Base-by-base conservation (phyloP, 176 grass and related monocot genomes). In the Raddia guianensis region DNA sequence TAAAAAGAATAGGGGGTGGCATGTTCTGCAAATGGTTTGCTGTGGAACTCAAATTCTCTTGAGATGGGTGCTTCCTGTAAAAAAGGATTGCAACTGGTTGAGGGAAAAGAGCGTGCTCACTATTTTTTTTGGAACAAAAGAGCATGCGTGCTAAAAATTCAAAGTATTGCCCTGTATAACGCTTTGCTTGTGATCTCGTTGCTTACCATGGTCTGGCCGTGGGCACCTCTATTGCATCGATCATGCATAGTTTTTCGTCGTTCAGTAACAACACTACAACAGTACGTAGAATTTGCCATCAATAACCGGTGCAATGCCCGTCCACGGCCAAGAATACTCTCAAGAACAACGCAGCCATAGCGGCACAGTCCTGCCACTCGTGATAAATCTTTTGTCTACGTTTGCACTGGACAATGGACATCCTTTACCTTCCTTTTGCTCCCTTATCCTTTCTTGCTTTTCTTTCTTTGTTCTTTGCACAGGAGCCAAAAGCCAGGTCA, bases 1-100 rank as follows among this genome's bases (percentile, higher is more conserved):
- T 90, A 78, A 67, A 93, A 76, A 90, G 58, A 77, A 87, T 87
- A 85, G 81, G 81, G 73, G 78, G 68, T 78, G 59, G 61, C 45
- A 73, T 73, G 85, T 76, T 40, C 64, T 40, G 64, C 45, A 73
- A 58, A 33, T 66, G 75, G 15, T 33, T 67, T 60, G 59, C 27
- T 81, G 32, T 67, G 65, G 15, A 66, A 21, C 72, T 70, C 68
- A 66, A 64, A 48, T 77, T 66, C 43, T 86, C 76, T 85, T 70
- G 78, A 42, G 42, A 10, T 65, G 40, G 67, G 73, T 35, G 49
- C 12, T 9, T 62, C 21, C 62, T 75, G 55, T 64, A 19, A 8
- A 71, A 11, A 71, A 81, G 73, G 70, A 40, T 71, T 72, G 74
- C 70, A 77, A 1, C 8, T 70, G 62, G 62, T 37, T 52, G 60